These are phyloP conservation scores for Inosperma sp. DNA, from an alignment of 768 basidiomycete genomes.

Conservation along the genomic window DNA sequence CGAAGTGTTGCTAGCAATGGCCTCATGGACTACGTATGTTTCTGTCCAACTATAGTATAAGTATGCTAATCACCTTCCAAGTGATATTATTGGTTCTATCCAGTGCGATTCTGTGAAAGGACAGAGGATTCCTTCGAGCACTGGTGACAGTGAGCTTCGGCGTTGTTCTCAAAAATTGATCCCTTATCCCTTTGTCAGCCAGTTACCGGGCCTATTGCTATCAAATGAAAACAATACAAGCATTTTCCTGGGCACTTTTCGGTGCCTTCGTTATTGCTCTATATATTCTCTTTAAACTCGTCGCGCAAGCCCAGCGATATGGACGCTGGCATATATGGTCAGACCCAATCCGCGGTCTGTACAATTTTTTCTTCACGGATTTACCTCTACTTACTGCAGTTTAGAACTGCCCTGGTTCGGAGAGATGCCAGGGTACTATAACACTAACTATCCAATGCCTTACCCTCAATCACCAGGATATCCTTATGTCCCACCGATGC, in stretches of 20 bases:
- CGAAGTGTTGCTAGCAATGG: conserved; percentile 50
- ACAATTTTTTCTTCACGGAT: background rate
- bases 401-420: conserved; percentile 74
- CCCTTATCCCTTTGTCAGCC: conserved; percentile 36
- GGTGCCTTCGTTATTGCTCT: conserved; percentile 44
- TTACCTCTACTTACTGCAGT: background rate
- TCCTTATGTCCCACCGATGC: conserved; percentile 24
- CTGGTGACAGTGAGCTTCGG: conserved; percentile 46
- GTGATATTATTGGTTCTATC: conserved; percentile 63
- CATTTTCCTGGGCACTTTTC: conserved; percentile 75
- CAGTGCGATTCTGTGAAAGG: conserved; percentile 54
- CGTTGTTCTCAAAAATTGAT: background rate
- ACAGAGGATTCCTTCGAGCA: conserved; percentile 44
- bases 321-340: conserved; percentile 53
- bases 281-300: conserved; percentile 52
- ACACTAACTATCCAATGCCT: conserved; percentile 30
- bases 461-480: conserved; percentile 27
- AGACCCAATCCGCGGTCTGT: conserved; percentile 51
- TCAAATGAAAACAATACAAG: conserved; percentile 75
- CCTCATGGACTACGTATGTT: conserved; percentile 66
- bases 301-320: conserved; percentile 48
- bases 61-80: conserved; percentile 21
- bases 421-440: conserved; percentile 62
- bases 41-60: background rate
- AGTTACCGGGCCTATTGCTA: conserved; percentile 58